phyloP scores from a whole-genome alignment of 1,284 basidiomycete species.

The Bondarzewia mesenterica region DNA sequence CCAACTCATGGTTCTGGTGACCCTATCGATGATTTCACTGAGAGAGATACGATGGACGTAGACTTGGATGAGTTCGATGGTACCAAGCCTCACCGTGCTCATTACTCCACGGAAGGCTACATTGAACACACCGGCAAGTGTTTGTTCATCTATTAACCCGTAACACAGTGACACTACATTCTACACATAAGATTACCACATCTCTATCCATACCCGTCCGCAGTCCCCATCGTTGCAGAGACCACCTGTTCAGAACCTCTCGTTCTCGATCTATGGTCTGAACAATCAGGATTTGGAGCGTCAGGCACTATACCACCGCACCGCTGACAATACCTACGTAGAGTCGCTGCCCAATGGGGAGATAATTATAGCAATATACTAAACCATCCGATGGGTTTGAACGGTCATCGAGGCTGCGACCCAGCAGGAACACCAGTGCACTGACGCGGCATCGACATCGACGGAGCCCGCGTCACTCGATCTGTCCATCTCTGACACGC shows the following conservation, averaged over 20 bases:
- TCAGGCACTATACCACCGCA: conserved; percentile 60
- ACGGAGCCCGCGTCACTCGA: too few relatives aligned
- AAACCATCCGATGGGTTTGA: too few relatives aligned
- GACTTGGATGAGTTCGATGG: conserved; percentile 67
- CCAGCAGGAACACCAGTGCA: not conserved
- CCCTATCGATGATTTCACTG: conserved; percentile 46
- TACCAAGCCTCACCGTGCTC: conserved; percentile 28
- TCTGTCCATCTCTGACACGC: not conserved
- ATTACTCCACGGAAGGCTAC: conserved; percentile 53
- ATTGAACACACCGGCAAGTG: conserved; percentile 75
- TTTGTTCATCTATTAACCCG: not conserved
- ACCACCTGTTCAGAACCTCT: conserved; percentile 63
- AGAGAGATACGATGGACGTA: conserved; percentile 33
- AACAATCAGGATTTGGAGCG: conserved; percentile 66
- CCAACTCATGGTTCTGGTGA: conserved; percentile 77
- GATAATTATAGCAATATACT: too few relatives aligned
- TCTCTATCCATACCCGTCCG: conserved; percentile 55
- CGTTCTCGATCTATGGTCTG: conserved; percentile 79
- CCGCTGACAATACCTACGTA: conserved; percentile 70
- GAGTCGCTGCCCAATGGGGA: conserved; percentile 72
- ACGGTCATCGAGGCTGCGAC: not conserved
- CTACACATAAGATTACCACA: conserved; percentile 73
- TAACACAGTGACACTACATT: not conserved
- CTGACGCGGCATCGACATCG: not conserved
- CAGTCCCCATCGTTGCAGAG: conserved; percentile 24